These are phyloP conservation scores for Sarocladiaceae sp. DNA, from an alignment of 2,329 filamentous ascomycete species.

Conservation along the genomic window DNA sequence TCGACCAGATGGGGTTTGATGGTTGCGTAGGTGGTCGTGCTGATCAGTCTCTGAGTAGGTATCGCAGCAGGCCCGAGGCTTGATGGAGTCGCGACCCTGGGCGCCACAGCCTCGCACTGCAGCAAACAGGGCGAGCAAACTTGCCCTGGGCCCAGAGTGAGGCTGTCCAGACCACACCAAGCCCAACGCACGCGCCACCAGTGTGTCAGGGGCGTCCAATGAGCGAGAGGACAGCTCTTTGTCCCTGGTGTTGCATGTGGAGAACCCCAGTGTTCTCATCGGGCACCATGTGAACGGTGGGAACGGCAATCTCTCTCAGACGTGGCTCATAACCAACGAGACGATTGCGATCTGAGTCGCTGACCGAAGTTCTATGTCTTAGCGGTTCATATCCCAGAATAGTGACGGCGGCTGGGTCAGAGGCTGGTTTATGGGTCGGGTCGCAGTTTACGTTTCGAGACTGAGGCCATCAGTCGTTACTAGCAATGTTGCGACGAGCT, in stretches of 20 bases:
- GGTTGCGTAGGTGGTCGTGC: no score
- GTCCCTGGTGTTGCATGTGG: not conserved
- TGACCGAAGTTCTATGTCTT: not conserved
- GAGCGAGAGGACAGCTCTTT: not conserved
- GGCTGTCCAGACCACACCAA: not conserved
- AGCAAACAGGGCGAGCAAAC: not conserved
- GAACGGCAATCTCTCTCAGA: constrained; percentile 2
- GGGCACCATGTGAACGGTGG: not conserved
- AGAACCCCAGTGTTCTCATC: not conserved
- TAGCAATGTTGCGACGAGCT: no score
- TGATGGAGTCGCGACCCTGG: not conserved
- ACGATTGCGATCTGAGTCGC: not conserved
- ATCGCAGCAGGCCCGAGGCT: no score
- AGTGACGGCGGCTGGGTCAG: not conserved
- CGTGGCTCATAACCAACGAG: not conserved
- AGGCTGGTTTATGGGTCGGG: not conserved
- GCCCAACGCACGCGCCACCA: not conserved
- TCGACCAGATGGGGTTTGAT: no score
- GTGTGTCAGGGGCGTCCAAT: constrained; percentile 2
- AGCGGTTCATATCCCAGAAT: not conserved
- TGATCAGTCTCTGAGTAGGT: no score
- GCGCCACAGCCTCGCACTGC: constrained; percentile 1
- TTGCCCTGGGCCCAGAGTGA: not conserved
- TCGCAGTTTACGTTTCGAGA: not conserved
- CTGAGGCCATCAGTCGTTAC: not conserved